Conservation (phyloP, 1,284 basidiomycete species). For the Sparassis latifolia region DNA sequence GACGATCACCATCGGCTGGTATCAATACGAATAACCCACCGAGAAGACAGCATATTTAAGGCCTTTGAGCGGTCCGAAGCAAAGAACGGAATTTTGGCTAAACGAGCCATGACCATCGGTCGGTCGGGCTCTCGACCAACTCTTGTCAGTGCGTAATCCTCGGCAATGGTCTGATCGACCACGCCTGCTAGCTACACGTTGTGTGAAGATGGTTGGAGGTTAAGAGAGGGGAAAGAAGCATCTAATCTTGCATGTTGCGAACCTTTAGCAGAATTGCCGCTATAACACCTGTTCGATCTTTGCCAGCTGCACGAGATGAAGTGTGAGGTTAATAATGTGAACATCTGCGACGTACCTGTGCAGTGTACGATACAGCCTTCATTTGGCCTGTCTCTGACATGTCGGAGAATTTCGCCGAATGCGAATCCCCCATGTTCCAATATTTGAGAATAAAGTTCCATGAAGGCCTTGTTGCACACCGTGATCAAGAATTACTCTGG, state of each 20-base stretch:
- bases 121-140: constrained; percentile 72
- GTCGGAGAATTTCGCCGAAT: constrained; percentile 59
- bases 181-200: constrained; percentile 58
- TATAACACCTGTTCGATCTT: constrained; percentile 73
- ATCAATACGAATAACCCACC: constrained; percentile 34
- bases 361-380: constrained; percentile 68
- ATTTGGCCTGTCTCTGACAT: constrained; percentile 61
- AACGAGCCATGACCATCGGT: constrained; percentile 56
- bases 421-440: constrained; percentile 62
- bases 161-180: constrained; percentile 51
- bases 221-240: neutral
- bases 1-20: neutral
- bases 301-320: constrained; percentile 41
- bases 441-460: constrained; percentile 75
- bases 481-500: constrained; percentile 1
- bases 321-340: no score
- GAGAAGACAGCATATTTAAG: constrained; percentile 71
- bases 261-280: constrained; percentile 70
- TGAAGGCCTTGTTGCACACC: constrained; percentile 51
- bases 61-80: constrained; percentile 65
- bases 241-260: constrained; percentile 5
- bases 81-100: constrained; percentile 64
- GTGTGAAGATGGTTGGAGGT: no score
- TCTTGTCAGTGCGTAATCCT: constrained; percentile 71
- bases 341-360: constrained; percentile 43